A percentile compares a stretch with the other conserved stretches of the same genome.
These are phyloP conservation scores for Diaporthe vexans DNA, from an alignment of 2,329 filamentous ascomycete genomes.

Conservation along the genomic window DNA sequence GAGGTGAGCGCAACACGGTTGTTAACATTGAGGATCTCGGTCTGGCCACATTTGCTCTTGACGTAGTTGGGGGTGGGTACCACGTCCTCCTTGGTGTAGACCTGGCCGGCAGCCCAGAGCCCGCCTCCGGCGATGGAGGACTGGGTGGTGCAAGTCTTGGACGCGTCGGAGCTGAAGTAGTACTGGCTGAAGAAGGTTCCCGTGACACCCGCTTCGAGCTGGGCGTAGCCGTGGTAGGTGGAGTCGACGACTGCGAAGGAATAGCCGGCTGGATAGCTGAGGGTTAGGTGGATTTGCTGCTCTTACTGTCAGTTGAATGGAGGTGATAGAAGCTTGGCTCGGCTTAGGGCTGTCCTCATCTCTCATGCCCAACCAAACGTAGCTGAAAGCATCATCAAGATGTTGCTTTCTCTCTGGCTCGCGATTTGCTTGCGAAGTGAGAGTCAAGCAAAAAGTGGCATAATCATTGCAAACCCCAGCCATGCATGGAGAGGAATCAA, in stretches of 20 bases:
- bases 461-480: neutral
- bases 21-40: constrained; percentile 62
- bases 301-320: neutral
- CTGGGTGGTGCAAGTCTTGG: constrained; percentile 58
- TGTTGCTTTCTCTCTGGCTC: neutral
- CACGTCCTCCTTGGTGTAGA: constrained; percentile 62
- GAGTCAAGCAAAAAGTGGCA: neutral
- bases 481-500: no score
- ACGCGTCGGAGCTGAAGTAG: constrained; percentile 62
- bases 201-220: constrained; percentile 60
- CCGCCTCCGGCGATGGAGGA: constrained; percentile 59
- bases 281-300: constrained; percentile 57
- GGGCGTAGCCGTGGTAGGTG: constrained; percentile 64
- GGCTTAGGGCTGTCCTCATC: neutral
- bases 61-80: constrained; percentile 60
- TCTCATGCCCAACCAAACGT: neutral
- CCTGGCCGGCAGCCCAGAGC: constrained; percentile 57
- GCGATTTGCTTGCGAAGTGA: neutral
- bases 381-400: neutral
- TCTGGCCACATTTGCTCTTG: constrained; percentile 60
- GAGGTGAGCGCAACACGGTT: constrained; percentile 60
- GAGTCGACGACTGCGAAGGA: constrained; percentile 61
- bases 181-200: constrained; percentile 62
- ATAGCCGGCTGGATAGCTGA: constrained; percentile 62
- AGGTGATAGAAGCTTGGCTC: fast-evolving